Evolutionary conservation across 352 stramenopile species (phyloP).

Genomic region (Halophytophthora polymorphica): DNA sequence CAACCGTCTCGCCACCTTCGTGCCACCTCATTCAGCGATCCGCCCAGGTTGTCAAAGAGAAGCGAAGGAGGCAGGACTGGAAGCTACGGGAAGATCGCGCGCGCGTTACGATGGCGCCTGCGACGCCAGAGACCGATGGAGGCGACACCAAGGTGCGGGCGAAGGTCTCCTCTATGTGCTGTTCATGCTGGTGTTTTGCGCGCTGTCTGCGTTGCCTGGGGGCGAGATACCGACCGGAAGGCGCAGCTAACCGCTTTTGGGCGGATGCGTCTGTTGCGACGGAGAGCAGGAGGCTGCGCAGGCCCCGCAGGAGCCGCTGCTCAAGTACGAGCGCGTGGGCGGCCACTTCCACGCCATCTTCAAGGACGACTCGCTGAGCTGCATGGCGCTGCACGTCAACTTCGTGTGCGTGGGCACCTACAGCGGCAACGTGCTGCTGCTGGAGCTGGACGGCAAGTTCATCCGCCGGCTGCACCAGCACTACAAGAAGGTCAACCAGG

Average conservation of each 20-base stretch:
- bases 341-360: conserved; percentile 85
- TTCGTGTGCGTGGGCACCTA: conserved; percentile 78
- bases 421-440: conserved; percentile 73
- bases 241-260: conserved; percentile 4
- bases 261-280: neutral
- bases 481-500: conserved; percentile 87
- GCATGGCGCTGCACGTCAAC: conserved; percentile 77
- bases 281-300: neutral
- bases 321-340: conserved; percentile 87
- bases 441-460: conserved; percentile 75
- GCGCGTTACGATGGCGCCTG: conserved; percentile 2
- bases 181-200: neutral
- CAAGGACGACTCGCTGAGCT: conserved; percentile 83
- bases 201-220: neutral
- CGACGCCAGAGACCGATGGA: conserved; percentile 12
- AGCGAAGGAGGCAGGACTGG: too few species aligned
- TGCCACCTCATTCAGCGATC: too few species aligned
- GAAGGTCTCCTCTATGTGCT: too few species aligned
- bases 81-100: too few species aligned
- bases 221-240: neutral
- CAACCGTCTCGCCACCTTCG: too few species aligned
- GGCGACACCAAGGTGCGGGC: conserved; percentile 14
- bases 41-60: too few species aligned
- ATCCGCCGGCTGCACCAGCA: conserved; percentile 81
- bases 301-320: conserved; percentile 51